Evolutionary conservation across 305 asterid genomes (phyloP), one percentile per base, ranked within the genome.

Genomic region (Fraxinus floribunda): DNA sequence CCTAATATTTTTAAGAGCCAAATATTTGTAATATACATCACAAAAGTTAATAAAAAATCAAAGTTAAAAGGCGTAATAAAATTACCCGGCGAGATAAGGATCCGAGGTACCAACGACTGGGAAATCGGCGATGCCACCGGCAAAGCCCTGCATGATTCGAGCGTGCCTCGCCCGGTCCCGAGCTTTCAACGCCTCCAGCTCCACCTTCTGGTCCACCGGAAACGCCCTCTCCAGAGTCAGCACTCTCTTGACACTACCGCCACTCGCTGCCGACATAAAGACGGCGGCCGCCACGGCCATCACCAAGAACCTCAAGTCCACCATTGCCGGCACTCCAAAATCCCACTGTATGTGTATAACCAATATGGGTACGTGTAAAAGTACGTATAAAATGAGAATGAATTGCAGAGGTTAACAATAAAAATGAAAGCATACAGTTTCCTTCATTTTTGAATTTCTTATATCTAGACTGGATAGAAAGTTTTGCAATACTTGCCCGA

Each of bases 41-140:
- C 36, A 6, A 18, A 78, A 60, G 30, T 34, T 20, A 30, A 26
- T 35, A 78, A 57, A 52, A 29, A 60, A 0, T 76, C 75, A 71
- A 46, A 46, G 64, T 1, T 18, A 13, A 36, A 26, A 35, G 55
- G 41, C 20, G 32, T 7, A 29, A 35, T n/a, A 38, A 62, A 85
- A 36, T 83, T 93, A 94, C 97, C 97, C 97, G 79, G 86, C 92
- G 62, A 89, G 90, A 85, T 87, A 93, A 64, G 98, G 98, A 88
- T 94, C 97, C 84, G 97, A 89, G 30, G 91, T 86, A 7, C 97
- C 98, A 4, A 81, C 86, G 32, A 93, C 97, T 68, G 90, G 88
- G 75, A 95, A 94, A 87, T 89, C 90, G 71, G 88, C 94, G 38
- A 89, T 83, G 20, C 94, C 94, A 74, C 92, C 91, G 73, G 89